Conservation (phyloP, 495 filamentous ascomycete species). For the Penicillium roqueforti region DNA sequence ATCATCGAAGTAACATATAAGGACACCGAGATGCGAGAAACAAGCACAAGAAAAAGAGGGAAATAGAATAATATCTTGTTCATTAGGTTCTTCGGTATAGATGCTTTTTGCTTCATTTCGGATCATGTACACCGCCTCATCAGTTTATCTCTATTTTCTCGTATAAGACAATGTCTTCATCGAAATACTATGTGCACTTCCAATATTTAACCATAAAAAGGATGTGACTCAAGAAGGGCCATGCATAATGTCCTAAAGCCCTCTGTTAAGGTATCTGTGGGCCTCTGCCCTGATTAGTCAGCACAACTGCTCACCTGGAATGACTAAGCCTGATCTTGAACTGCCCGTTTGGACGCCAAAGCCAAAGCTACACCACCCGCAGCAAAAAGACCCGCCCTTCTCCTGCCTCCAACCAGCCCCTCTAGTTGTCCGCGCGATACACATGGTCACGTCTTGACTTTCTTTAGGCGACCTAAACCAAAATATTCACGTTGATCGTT, state of each 20-base stretch:
- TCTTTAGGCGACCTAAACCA: not conserved
- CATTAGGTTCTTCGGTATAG: not conserved
- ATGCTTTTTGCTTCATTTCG: not conserved
- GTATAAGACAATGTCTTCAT: not conserved
- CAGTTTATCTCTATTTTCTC: not conserved
- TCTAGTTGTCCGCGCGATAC: slow-evolving; percentile 9
- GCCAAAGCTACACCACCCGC: slow-evolving; percentile 25
- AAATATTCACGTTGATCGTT: not conserved
- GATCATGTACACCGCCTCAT: not conserved
- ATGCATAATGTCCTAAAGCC: not conserved
- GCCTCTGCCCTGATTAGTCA: not conserved
- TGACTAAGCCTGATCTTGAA: slow-evolving; percentile 2
- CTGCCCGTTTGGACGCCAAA: not conserved
- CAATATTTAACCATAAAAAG: not conserved
- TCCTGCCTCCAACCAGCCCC: slow-evolving; percentile 11
- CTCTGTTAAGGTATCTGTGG: not conserved
- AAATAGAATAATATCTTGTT: not conserved
- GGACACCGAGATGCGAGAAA: not conserved
- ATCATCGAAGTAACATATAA: not conserved
- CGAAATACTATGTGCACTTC: not conserved
- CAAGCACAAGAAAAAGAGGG: not conserved
- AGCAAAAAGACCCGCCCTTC: slow-evolving; percentile 25
- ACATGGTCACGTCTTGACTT: slow-evolving; percentile 15
- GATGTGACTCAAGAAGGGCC: not conserved
- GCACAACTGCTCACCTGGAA: not conserved